These are phyloP conservation scores for Rhodotorula taiwanensis DNA, from an alignment of 768 basidiomycete genomes.

Conservation along the genomic window DNA sequence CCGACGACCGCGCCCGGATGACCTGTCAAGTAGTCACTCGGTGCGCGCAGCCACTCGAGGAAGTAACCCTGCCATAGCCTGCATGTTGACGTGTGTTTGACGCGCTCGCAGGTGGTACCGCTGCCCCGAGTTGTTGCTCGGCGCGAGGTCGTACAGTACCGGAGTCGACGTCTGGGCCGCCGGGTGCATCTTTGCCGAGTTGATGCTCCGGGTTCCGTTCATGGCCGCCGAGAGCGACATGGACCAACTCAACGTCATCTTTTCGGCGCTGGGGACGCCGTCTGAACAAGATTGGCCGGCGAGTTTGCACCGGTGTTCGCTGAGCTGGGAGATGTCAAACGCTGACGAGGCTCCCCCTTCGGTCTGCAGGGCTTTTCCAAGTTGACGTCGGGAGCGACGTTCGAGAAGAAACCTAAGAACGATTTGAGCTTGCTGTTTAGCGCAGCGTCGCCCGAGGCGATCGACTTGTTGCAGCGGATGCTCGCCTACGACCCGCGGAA, in stretches of 20 bases:
- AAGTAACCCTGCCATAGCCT: too few species aligned
- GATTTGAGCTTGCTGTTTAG: conserved; percentile 81
- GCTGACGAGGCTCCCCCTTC: too few species aligned
- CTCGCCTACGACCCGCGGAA: conserved; percentile 77
- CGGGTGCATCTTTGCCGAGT: conserved; percentile 94
- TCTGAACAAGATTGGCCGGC: conserved; percentile 98
- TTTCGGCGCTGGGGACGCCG: conserved; percentile 89
- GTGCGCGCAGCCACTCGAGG: conserved; percentile 52
- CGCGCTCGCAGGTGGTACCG: conserved; percentile 95
- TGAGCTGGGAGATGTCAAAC: too few species aligned
- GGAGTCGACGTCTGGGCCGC: conserved; percentile 96
- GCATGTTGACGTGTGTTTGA: conserved; percentile 9
- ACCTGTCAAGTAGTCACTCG: conserved; percentile 96
- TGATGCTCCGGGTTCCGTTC: conserved; percentile 93
- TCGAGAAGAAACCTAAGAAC: conserved; percentile 76
- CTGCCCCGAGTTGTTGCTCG: conserved; percentile 88
- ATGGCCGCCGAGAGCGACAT: conserved; percentile 92
- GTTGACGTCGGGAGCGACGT: conserved; percentile 79
- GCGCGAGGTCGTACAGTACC: conserved; percentile 79
- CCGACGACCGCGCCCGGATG: conserved; percentile 92
- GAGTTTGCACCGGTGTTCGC: too few species aligned
- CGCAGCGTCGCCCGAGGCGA: conserved; percentile 74
- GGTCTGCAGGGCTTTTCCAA: conserved; percentile 69
- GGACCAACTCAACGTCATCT: conserved; percentile 91
- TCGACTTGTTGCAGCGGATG: conserved; percentile 73